Conservation (phyloP, 2,329 filamentous ascomycete genomes). For the Pseudogymnoascus sp. region DNA sequence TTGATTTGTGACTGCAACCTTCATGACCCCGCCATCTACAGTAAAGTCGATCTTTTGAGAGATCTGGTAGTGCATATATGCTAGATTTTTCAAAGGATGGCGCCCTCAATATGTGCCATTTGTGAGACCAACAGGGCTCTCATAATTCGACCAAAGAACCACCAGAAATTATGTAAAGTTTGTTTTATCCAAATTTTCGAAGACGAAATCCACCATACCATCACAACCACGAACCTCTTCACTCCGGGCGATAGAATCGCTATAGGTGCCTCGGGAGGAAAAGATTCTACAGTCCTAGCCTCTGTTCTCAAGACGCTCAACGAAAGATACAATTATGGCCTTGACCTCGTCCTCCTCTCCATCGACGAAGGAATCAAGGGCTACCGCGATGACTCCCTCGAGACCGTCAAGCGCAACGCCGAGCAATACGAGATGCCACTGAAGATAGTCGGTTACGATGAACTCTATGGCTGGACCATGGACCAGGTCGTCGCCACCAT, state of each 20-base stretch:
- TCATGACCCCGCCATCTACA: background rate
- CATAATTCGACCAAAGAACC: constrained; percentile 89
- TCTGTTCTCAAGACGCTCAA: constrained; percentile 93
- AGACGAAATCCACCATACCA: constrained; percentile 87
- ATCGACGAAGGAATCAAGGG: constrained; percentile 97
- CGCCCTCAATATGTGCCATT: constrained; percentile 64
- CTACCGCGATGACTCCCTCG: constrained; percentile 89
- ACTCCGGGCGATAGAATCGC: constrained; percentile 75
- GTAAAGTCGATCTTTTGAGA: constrained; percentile 3
- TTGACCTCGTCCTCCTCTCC: constrained; percentile 78
- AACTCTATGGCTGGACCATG: constrained; percentile 98
- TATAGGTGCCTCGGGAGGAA: constrained; percentile 92
- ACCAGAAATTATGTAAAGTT: constrained; percentile 80
- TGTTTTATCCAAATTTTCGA: constrained; percentile 90
- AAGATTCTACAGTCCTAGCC: constrained; percentile 93
- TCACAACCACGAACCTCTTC: constrained; percentile 74
- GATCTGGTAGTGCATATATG: constrained; percentile 8
- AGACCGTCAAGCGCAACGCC: constrained; percentile 93
- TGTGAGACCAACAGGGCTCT: constrained; percentile 73
- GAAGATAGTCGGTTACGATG: constrained; percentile 84
- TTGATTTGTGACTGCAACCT: constrained; percentile 8
- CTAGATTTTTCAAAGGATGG: constrained; percentile 44
- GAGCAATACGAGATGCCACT: constrained; percentile 84
- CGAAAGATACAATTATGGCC: constrained; percentile 75
- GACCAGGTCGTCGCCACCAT: constrained; percentile 95